Base-by-base conservation (phyloP, 1,284 basidiomycete species). In the Sparassis latifolia region DNA sequence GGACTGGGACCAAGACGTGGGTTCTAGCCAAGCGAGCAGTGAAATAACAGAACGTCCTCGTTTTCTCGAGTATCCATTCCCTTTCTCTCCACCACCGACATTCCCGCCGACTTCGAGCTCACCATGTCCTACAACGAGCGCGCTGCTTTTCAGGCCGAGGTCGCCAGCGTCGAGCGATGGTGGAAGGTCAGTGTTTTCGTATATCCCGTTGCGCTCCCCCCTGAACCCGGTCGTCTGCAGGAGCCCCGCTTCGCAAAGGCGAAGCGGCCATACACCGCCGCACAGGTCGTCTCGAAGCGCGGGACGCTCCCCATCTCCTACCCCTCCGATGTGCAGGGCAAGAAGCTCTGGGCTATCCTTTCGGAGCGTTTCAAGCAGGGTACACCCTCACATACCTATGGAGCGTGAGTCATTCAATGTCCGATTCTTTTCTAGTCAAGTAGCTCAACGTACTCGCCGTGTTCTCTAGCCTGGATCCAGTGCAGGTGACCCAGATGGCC, bases 401-500 rank as follows among this genome's bases (percentile, higher is more conserved):
- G 96, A 75, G 95, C 95, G 91, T 95, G 65, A 81, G 92, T 89
- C 30, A 10, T 33, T 1, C 30, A 32, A 31, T 29, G 27, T 9
- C 20, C 20, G 20, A 20, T 20, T 20, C 2, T 10, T 31, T 33
- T 33, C 12, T 10, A 42, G 10, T 10, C 4, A 20, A 10, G 5
- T 41, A 51, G 10, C 51, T 49, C 7, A 44, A 48, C 10, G n/a
- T 43, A 9, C 51, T 50, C 7, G 44, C 49, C 9, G n/a, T 45
- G 20, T 30, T 40, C 6, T 42, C 10, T 58, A 95, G 92, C 33
- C 84, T 99, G 56, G 97, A 99, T 71, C 93, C 95, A 2, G 94
- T 99, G 10, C 96, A 99, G 73, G 80, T 94, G 58, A 93, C 94
- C 0, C 96, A 99, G 72, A 99, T 99, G 96, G 95, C 95, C 33